Evolutionary conservation across 768 basidiomycete genomes (phyloP), one percentile per base, ranked within the genome.

Genomic region (Podaxis sp.): DNA sequence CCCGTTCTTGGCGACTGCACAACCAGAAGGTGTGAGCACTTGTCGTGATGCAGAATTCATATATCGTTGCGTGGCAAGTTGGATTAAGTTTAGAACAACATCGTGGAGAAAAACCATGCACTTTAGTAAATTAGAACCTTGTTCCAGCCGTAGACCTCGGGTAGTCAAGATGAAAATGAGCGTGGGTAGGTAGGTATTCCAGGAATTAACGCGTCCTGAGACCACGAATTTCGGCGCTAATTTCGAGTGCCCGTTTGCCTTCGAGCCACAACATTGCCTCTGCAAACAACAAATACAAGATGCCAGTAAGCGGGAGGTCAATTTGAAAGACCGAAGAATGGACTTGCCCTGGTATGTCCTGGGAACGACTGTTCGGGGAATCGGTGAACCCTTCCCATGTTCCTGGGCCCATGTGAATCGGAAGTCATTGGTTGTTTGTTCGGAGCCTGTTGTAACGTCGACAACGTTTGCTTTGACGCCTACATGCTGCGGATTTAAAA

Each of bases 211-310:
- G 50, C 1, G 47, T 50, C 62, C 60, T 62, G 48, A 28, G 63
- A 64, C 21, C 72, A 46, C 77, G 67, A 35, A 93, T 90, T 66
- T 87, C 84, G 35, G 80, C 79, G 3, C 89, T 89, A 47, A 90
- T 72, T 67, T 87, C 86, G 5, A 92, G 74, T 1, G 90, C 85
- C 4, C 91, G 78, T 61, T 82, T 83, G 0, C 88, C 91, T 70
- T 93, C 91, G 23, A 94, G 73, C 87, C 90, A 94, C 25, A 85
- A 72, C 91, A 95, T 94, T 5, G 89, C 86, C 70, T 93, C 93
- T 87, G 72, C 37, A 61, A 63, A 68, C 44, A 62, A 59, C 44
- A 72, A 59, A 53, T 36, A 66, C 65, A 62, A 46, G 54, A 23
- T 5, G 21, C 7, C 36, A 58, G 13, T 42, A n/a, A 48, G 7